These are phyloP conservation scores for Sarcomyxa edulis DNA, from an alignment of 768 basidiomycete species.

Conservation along the genomic window DNA sequence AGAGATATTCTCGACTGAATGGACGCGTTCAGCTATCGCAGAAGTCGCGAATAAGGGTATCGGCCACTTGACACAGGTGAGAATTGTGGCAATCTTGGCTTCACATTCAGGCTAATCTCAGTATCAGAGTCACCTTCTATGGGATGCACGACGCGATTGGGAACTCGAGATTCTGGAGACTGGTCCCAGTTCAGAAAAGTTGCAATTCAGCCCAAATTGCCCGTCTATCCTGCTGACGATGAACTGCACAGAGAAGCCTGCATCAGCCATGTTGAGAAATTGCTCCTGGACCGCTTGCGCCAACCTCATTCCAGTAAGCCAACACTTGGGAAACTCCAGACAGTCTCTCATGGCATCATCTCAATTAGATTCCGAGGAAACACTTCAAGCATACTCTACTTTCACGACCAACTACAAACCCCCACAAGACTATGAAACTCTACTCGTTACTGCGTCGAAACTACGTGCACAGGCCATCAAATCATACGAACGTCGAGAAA, in stretches of 20 bases:
- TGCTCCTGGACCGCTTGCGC: conserved; percentile 62
- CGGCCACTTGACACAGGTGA: conserved; percentile 61
- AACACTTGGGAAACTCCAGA: conserved; percentile 3
- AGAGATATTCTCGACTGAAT: conserved; percentile 54
- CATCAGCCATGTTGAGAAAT: conserved; percentile 45
- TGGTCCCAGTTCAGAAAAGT: conserved; percentile 43
- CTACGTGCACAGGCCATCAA: conserved; percentile 55
- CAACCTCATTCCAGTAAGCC: conserved; percentile 72
- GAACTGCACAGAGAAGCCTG: conserved; percentile 30
- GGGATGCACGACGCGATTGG: conserved; percentile 73
- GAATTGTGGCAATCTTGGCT: conserved; percentile 8
- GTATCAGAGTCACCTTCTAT: conserved; percentile 63
- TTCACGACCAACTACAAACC: conserved; percentile 82
- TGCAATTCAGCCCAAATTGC: no score
- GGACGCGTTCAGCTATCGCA: conserved; percentile 54
- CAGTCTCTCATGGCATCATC: neutral
- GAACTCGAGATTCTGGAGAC: conserved; percentile 59
- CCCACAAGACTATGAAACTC: conserved; percentile 67
- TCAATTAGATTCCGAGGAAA: conserved; percentile 68
- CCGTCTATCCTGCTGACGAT: neutral
- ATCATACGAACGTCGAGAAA: conserved; percentile 59
- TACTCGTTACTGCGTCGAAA: conserved; percentile 77
- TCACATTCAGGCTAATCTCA: neutral
- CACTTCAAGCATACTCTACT: conserved; percentile 80
- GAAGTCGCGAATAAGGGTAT: conserved; percentile 52